These are phyloP conservation scores for Microdochium nivale DNA, from an alignment of 2,329 filamentous ascomycete genomes.

Conservation along the genomic window DNA sequence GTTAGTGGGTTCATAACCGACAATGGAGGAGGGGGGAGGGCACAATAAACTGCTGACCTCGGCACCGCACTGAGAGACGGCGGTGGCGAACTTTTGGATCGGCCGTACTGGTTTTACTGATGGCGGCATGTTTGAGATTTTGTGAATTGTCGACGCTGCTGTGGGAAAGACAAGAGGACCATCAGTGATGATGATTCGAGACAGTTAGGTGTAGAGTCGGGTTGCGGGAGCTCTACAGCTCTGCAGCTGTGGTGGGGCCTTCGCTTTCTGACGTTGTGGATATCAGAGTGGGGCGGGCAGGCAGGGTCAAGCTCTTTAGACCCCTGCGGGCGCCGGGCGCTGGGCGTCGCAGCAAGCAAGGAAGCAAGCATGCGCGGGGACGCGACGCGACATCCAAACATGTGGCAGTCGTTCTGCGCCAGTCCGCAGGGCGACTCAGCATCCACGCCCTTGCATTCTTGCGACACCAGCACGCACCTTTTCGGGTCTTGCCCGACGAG, in stretches of 20 bases:
- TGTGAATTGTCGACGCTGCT: background rate
- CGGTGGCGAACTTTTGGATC: slow-evolving; percentile 45
- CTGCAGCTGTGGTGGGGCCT: background rate
- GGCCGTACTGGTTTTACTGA: slow-evolving; percentile 31
- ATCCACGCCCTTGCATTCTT: background rate
- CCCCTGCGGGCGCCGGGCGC: background rate
- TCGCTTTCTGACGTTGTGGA: background rate
- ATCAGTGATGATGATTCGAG: too few relatives aligned
- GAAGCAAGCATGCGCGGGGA: background rate
- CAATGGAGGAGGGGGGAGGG: background rate
- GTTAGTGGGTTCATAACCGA: background rate
- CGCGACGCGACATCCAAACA: background rate
- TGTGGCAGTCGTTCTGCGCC: background rate
- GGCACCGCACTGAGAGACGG: slow-evolving; percentile 45
- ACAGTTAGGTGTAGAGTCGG: too few relatives aligned
- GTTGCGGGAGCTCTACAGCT: too few relatives aligned
- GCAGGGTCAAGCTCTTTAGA: background rate
- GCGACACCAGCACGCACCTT: background rate
- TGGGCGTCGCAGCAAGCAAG: background rate
- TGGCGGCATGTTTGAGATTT: slow-evolving; percentile 12
- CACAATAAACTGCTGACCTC: slow-evolving; percentile 31
- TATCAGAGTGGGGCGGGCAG: background rate
- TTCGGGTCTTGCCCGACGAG: background rate
- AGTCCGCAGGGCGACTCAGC: background rate
- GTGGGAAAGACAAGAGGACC: too few relatives aligned